phyloP scores from a whole-genome alignment of 225 moss, liverwort and hornwort genomes.

The Rhytidiadelphus loreus region DNA sequence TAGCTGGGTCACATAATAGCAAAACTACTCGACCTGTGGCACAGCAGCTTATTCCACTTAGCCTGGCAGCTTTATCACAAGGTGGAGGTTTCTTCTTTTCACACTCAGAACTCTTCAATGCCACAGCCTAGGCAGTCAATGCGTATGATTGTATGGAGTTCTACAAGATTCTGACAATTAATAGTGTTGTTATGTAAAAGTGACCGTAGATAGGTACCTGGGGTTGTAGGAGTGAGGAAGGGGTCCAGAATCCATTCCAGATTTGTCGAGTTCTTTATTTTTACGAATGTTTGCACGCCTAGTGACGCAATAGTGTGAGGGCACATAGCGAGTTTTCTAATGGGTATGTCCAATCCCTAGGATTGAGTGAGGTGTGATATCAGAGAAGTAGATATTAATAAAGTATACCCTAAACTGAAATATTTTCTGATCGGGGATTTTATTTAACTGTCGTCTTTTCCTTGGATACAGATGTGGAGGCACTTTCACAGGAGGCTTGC shows the following conservation, averaged over 20 bases:
- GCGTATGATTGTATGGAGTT: background rate
- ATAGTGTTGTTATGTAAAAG: background rate
- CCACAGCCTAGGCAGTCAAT: background rate
- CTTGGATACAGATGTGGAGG: constrained; percentile 50
- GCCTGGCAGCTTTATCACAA: constrained; percentile 52
- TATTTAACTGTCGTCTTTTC: background rate
- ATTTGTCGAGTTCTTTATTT: background rate
- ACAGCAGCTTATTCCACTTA: constrained; percentile 79
- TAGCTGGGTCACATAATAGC: constrained; percentile 58
- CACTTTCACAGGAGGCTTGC: constrained; percentile 62
- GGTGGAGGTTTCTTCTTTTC: constrained; percentile 11
- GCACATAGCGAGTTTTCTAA: background rate
- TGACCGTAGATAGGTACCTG: background rate
- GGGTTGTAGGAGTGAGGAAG: background rate
- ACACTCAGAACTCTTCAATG: background rate
- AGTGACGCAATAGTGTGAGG: background rate
- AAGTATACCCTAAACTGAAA: background rate
- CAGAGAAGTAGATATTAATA: background rate
- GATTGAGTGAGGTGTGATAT: background rate
- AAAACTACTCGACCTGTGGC: constrained; percentile 81
- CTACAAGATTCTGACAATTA: background rate
- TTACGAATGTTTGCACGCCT: background rate
- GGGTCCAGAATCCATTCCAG: background rate
- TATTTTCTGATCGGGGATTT: background rate
- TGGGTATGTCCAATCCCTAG: background rate